Conservation (phyloP, 768 basidiomycete species). For the Mrakia frigida region DNA sequence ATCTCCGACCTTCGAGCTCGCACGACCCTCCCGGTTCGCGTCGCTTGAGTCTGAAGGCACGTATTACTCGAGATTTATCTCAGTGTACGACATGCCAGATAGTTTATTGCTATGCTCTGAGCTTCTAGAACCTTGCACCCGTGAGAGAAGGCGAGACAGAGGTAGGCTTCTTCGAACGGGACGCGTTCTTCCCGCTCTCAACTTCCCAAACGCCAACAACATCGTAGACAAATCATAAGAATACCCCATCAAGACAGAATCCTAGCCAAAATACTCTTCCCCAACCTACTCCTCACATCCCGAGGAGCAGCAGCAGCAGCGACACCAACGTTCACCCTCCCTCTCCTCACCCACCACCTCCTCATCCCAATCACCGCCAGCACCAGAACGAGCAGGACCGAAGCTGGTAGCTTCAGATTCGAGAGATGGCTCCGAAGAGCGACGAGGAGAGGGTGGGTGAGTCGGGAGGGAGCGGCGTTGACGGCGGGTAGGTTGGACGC, state of each 20-base stretch:
- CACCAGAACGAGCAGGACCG: neutral
- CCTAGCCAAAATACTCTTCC: constrained; percentile 9
- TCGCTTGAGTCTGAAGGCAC: neutral
- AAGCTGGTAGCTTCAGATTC: neutral
- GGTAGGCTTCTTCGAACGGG: too few species aligned
- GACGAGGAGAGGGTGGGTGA: neutral
- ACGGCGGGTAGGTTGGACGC: neutral
- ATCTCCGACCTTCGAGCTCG: neutral
- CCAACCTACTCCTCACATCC: neutral
- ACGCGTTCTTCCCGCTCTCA: too few species aligned
- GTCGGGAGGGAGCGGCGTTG: too few species aligned
- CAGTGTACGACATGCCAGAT: too few species aligned
- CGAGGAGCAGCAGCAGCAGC: neutral
- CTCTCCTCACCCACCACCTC: constrained; percentile 2
- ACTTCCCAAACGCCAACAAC: too few species aligned
- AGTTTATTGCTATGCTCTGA: too few species aligned
- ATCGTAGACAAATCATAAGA: too few species aligned
- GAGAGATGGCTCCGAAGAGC: neutral
- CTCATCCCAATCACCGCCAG: neutral
- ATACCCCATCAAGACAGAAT: neutral
- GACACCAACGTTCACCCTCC: neutral
- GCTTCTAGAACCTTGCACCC: too few species aligned
- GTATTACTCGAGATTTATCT: too few species aligned
- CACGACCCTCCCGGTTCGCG: neutral
- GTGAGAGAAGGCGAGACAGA: too few species aligned